Percentiles rank a stretch among this genome's conserved stretches.
Evolutionary conservation across 257 asterid species (phyloP).

Genomic region (Penstemon eatonii): DNA sequence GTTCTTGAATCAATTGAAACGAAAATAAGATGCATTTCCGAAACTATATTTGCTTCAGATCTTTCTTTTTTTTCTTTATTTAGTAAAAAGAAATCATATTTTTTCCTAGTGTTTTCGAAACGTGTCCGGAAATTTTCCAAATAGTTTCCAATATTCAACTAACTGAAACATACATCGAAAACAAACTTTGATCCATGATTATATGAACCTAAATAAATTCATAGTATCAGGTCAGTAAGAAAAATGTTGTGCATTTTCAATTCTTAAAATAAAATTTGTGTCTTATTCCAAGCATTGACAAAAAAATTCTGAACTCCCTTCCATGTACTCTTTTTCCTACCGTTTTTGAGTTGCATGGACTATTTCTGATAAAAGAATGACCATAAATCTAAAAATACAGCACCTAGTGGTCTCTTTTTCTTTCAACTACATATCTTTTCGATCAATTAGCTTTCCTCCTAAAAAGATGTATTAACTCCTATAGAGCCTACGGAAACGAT

Average conservation of each 20-base stretch:
- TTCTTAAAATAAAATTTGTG: constrained; percentile 1
- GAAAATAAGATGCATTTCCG: too few species aligned
- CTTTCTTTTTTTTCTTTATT: too few species aligned
- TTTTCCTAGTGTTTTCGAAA: too few species aligned
- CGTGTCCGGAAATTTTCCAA: too few species aligned
- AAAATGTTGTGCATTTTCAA: constrained; percentile 14
- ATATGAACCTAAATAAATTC: constrained; percentile 1
- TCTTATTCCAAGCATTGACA: background rate
- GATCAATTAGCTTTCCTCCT: background rate
- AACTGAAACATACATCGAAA: too few species aligned
- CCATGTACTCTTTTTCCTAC: constrained; percentile 14
- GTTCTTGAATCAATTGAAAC: too few species aligned
- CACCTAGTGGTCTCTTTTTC: too few species aligned
- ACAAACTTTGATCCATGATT: too few species aligned
- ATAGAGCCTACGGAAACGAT: background rate
- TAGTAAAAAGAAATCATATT: too few species aligned
- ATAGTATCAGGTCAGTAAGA: constrained; percentile 7
- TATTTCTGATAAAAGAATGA: constrained; percentile 4
- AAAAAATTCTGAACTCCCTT: constrained; percentile 6
- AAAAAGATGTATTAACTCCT: background rate
- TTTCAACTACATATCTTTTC: too few species aligned
- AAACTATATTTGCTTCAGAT: too few species aligned
- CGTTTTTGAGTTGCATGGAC: background rate
- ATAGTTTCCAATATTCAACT: too few species aligned
- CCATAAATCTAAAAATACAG: background rate